Conservation (phyloP, 2,329 filamentous ascomycete species). For the Chrysoporthe puriensis region DNA sequence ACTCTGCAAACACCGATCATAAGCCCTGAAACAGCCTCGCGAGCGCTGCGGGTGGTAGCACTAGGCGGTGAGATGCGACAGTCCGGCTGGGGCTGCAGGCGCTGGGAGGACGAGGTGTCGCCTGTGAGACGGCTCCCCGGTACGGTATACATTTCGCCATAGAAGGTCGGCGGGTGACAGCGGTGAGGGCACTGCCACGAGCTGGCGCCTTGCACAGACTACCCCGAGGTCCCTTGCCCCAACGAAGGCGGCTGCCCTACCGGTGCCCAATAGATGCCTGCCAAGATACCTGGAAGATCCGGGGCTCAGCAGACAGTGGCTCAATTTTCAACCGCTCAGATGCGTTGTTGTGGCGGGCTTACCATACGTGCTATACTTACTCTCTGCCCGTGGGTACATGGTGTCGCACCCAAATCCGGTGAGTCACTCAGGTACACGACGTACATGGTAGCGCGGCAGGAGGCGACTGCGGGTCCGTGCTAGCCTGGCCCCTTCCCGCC, state of each 20-base stretch:
- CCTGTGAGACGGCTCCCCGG: conserved; percentile 6
- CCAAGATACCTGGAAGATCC: neutral
- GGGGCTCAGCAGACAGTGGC: neutral
- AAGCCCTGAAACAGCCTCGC: neutral
- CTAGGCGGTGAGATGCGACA: conserved; percentile 23
- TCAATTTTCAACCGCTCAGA: neutral
- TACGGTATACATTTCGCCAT: neutral
- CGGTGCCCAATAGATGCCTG: neutral
- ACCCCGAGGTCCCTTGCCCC: neutral
- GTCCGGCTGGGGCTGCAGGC: conserved; percentile 10
- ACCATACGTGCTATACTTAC: neutral
- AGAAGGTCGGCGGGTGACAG: neutral
- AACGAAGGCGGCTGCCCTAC: neutral
- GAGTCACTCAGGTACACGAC: conserved; percentile 4
- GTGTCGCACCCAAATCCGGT: neutral
- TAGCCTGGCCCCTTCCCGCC: conserved; percentile 29
- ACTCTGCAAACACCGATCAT: neutral
- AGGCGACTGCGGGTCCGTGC: conserved; percentile 23
- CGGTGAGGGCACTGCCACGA: neutral
- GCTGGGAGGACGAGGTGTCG: conserved; percentile 17
- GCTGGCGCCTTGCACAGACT: conserved; percentile 1
- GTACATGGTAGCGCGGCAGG: neutral
- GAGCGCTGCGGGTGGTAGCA: neutral
- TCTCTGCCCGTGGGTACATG: neutral
- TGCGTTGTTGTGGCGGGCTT: conserved; percentile 4